These are phyloP conservation scores for Acanthamoeba castellanii DNA, from an alignment of 208 protist species.

Conservation along the genomic window DNA sequence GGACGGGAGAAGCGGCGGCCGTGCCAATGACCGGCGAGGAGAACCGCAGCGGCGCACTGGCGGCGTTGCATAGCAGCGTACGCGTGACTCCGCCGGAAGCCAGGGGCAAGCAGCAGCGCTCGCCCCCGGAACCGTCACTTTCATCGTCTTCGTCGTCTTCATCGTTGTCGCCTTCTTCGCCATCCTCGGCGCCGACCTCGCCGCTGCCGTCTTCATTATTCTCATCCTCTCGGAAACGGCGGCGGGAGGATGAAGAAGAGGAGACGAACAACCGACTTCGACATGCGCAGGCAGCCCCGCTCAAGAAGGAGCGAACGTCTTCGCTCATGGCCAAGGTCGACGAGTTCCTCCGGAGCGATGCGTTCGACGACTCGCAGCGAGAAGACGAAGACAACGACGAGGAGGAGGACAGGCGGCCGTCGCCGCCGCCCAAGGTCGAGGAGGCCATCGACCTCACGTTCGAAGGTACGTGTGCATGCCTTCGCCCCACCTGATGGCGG, in stretches of 20 bases:
- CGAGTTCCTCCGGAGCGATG: neutral
- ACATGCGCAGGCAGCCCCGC: neutral
- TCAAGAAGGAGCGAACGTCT: neutral
- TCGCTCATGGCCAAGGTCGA: neutral
- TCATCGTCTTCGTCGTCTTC: neutral
- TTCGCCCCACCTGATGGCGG: neutral
- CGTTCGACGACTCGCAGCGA: neutral
- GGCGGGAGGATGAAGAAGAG: neutral
- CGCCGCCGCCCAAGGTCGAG: neutral
- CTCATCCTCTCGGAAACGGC: neutral
- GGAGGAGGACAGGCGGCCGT: neutral
- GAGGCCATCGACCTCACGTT: neutral
- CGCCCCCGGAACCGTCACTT: no score
- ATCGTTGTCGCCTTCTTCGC: neutral
- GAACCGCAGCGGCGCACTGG: no score
- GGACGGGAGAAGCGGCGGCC: neutral
- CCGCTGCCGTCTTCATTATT: neutral
- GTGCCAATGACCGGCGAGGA: neutral
- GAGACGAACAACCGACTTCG: neutral
- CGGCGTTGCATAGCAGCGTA: neutral
- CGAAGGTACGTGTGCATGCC: neutral
- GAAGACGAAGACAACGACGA: neutral
- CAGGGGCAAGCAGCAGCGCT: no score
- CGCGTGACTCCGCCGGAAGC: no score
- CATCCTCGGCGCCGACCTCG: neutral